Evolutionary conservation across 768 basidiomycete species (phyloP).

Genomic region (Russula emetica): DNA sequence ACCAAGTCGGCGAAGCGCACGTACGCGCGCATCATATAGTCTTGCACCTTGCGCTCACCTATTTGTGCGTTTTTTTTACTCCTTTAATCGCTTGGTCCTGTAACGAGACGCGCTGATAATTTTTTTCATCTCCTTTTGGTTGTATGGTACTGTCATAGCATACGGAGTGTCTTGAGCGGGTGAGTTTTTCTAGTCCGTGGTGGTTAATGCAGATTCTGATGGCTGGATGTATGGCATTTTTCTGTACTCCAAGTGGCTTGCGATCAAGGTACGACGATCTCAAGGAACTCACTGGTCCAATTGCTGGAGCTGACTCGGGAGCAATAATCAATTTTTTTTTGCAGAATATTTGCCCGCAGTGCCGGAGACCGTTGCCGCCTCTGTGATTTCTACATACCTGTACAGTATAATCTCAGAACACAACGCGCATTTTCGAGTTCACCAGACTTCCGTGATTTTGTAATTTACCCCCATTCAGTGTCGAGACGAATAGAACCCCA

Average conservation of each 20-base stretch:
- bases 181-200: constrained; percentile 33
- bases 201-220: neutral
- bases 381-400: constrained; percentile 41
- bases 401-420: neutral
- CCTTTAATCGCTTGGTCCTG: neutral
- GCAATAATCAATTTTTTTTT: neutral
- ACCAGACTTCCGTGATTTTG: neutral
- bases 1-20: constrained; percentile 16
- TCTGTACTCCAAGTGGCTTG: constrained; percentile 52
- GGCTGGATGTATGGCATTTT: neutral
- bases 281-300: constrained; percentile 3
- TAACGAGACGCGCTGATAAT: neutral
- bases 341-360: constrained; percentile 90
- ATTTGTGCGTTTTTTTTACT: constrained; percentile 53
- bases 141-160: constrained; percentile 45
- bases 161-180: constrained; percentile 80
- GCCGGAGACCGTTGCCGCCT: constrained; percentile 78
- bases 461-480: constrained; percentile 6
- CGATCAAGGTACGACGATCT: constrained; percentile 53
- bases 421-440: neutral
- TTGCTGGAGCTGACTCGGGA: neutral
- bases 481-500: constrained; percentile 6
- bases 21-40: constrained; percentile 49
- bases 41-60: constrained; percentile 86
- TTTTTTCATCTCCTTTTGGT: neutral